phyloP scores from a whole-genome alignment of 495 filamentous ascomycete genomes.

The Extremus antarcticus region DNA sequence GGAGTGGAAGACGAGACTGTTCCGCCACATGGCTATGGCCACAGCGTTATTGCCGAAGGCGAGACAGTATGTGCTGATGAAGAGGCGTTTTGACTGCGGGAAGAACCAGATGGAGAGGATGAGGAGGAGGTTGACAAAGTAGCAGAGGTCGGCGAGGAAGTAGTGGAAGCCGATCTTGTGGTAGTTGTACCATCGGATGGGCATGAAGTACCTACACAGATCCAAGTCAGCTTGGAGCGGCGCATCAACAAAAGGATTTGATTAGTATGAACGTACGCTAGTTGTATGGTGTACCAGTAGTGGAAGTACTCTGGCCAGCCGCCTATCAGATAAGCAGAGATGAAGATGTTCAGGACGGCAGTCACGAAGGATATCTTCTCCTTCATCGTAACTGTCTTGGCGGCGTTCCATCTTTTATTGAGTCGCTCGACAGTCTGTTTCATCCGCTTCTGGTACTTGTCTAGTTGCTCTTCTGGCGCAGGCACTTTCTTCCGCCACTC shows the following conservation, averaged over 20 bases:
- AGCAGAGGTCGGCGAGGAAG: conserved; percentile 93
- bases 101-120: conserved; percentile 83
- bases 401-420: conserved; percentile 74
- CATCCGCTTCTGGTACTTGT: conserved; percentile 82
- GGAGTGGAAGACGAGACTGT: conserved; percentile 94
- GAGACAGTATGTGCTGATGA: conserved; percentile 87
- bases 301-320: conserved; percentile 79
- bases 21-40: conserved; percentile 98
- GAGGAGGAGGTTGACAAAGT: conserved; percentile 87
- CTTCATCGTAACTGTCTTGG: conserved; percentile 71
- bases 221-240: not conserved
- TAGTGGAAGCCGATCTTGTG: conserved; percentile 87
- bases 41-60: conserved; percentile 93
- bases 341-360: conserved; percentile 91
- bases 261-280: conserved; percentile 16
- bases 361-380: conserved; percentile 96
- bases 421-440: conserved; percentile 76
- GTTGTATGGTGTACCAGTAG: conserved; percentile 65
- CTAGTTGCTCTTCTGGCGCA: conserved; percentile 74
- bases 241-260: not conserved
- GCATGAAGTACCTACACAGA: conserved; percentile 70
- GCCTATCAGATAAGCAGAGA: conserved; percentile 88
- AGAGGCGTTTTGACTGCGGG: conserved; percentile 78
- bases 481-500: conserved; percentile 73
- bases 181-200: conserved; percentile 84